phyloP scores from a whole-genome alignment of 768 basidiomycete species.

The Podaxis mareebaensis region DNA sequence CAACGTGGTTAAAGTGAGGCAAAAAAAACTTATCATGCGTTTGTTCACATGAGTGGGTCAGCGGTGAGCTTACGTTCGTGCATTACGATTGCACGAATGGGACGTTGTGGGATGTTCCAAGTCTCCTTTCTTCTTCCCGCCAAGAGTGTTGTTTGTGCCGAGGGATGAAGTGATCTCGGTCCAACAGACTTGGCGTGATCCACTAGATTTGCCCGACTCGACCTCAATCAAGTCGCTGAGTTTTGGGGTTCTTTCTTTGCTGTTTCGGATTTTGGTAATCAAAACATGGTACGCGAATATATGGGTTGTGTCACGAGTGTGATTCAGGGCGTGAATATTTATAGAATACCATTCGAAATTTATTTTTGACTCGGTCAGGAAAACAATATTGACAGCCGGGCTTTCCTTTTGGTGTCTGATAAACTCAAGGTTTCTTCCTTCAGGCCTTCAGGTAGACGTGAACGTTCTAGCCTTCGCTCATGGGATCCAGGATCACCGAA shows the following conservation, averaged over 20 bases:
- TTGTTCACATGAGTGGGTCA: constrained; percentile 1
- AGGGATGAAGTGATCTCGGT: neutral
- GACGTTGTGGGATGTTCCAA: neutral
- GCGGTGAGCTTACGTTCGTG: neutral
- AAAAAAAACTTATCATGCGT: neutral
- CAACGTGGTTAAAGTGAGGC: constrained; percentile 3
- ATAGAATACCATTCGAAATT: too few species aligned
- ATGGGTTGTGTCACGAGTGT: too few species aligned
- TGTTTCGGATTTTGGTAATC: neutral
- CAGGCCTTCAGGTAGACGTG: too few species aligned
- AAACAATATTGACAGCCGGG: too few species aligned
- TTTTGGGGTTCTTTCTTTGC: neutral
- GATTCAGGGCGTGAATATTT: too few species aligned
- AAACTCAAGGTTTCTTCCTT: neutral
- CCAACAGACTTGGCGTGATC: neutral
- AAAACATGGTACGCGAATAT: neutral
- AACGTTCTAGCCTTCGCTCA: neutral
- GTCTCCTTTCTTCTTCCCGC: neutral
- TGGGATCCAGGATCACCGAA: neutral
- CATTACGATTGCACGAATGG: neutral
- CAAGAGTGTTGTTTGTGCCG: neutral
- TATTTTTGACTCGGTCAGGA: too few species aligned
- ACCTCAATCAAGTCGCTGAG: neutral
- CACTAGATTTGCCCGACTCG: neutral
- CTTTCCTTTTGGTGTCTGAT: neutral